Base-by-base conservation (phyloP, 2,329 filamentous ascomycete species). In the Neopestalotiopsis clavispora region DNA sequence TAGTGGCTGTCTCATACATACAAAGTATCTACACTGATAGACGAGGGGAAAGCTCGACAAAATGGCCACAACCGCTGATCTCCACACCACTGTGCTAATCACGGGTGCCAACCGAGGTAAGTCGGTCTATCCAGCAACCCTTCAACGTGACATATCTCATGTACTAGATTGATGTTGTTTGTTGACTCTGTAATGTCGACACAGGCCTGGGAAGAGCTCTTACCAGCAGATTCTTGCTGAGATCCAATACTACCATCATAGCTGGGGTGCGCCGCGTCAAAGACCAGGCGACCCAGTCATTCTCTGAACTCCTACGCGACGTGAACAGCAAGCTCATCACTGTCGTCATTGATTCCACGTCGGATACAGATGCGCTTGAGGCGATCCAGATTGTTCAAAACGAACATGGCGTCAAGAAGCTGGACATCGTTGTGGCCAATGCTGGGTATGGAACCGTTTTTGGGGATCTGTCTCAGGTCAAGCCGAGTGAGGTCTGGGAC, bases 161-260 rank as follows among this genome's bases (percentile, higher is more conserved):
- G 23, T 28, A 28, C 23, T 28, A 3, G 10, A 30, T 23, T 10
- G 23, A 59, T 59, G 23, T 4, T 30, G 32, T 7, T 5, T 12
- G 12, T 30, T 59, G 23, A 28, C 23, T 28, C 3, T 59, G 2
- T 17, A n/a, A n/a, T 20, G 49, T 9, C 1, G 14, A 23, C 28
- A 2, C 14, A 67, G 65, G 65, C 17, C 5, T 79, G 7, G 76
- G 77, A 3, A 66, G 62, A 42, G 75, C 72, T 1, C 65, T 79
- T 10, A 9, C 77, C 23, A 42, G 62, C 6, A 65, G 57, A 7
- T 76, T 79, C 66, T 72, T 80, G 1, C 78, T 83, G 61, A 84
- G 84, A 65, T 83, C 85, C 75, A 87, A 89, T 75, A 86, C 89
- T 75, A 86, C 73, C 2, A 69, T 76, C 58, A 74, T 80, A 6